A percentile compares a stretch with the other conserved stretches of the same genome.
These are phyloP conservation scores for Serendipita vermifera DNA, from an alignment of 768 basidiomycete genomes.

Conservation along the genomic window DNA sequence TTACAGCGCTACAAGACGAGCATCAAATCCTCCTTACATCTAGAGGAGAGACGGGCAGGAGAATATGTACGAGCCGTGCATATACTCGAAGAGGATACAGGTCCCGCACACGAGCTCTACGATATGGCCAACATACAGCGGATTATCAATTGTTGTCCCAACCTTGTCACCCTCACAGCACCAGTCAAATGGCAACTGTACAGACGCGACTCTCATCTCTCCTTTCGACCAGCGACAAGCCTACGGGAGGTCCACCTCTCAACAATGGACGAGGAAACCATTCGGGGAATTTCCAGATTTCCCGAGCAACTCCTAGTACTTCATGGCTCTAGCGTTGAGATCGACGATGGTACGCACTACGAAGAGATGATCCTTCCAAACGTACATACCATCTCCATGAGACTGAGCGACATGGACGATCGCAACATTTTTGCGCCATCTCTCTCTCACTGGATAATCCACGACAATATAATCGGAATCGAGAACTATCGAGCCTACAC, in stretches of 20 bases:
- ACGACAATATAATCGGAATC: background rate
- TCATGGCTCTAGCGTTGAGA: background rate
- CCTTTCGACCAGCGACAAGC: background rate
- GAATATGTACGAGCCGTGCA: background rate
- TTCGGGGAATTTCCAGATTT: background rate
- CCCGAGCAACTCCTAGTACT: background rate
- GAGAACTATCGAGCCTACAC: background rate
- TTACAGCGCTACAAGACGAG: background rate
- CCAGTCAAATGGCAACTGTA: background rate
- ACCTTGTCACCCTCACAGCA: background rate
- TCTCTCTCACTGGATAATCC: background rate
- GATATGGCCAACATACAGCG: constrained; percentile 2
- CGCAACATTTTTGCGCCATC: background rate
- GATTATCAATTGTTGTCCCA: background rate
- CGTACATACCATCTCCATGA: constrained; percentile 1
- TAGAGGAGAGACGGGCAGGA: background rate
- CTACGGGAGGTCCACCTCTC: background rate
- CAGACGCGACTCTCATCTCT: background rate
- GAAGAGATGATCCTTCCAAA: background rate
- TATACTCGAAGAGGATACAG: background rate
- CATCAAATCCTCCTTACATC: background rate
- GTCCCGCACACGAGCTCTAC: background rate
- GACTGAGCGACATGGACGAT: background rate
- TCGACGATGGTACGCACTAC: background rate
- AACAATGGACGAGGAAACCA: background rate